A percentile compares a stretch with the other conserved stretches of the same genome.
Conservation (phyloP, 371 early-diverging fungal genomes). For the Mortierella polycephala region DNA sequence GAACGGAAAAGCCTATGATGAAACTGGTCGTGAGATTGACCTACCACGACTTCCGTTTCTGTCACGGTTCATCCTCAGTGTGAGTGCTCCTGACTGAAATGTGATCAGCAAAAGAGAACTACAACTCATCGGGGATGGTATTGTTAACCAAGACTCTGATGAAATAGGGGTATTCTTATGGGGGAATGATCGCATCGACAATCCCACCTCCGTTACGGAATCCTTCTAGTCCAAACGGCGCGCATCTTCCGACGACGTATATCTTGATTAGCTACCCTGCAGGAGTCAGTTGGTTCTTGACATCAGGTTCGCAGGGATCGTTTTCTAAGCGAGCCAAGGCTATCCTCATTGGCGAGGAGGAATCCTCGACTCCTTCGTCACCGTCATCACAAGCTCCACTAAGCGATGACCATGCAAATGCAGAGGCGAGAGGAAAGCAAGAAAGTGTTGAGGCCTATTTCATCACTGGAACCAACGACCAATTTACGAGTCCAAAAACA, state of each 20-base stretch:
- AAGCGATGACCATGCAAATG: no score
- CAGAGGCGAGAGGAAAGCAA: conserved; percentile 2
- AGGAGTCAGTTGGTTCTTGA: conserved; percentile 51
- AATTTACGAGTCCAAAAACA: conserved; percentile 46
- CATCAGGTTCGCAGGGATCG: conserved; percentile 32
- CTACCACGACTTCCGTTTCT: conserved; percentile 40
- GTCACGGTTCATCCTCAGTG: conserved; percentile 47
- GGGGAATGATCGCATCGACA: conserved; percentile 48
- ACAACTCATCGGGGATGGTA: neutral
- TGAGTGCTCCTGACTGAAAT: conserved; percentile 6
- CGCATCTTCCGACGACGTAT: conserved; percentile 40
- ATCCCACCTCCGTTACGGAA: conserved; percentile 45
- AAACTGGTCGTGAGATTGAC: conserved; percentile 36
- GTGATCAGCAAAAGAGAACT: neutral
- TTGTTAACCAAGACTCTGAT: neutral
- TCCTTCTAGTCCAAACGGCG: conserved; percentile 27
- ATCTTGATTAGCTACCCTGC: conserved; percentile 49
- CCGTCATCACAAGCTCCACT: neutral
- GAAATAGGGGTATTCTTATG: conserved; percentile 47
- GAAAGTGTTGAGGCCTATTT: conserved; percentile 35
- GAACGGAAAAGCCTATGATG: conserved; percentile 31
- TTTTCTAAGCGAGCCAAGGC: conserved; percentile 31
- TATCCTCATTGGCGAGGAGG: conserved; percentile 20
- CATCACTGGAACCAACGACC: conserved; percentile 44
- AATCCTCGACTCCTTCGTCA: neutral